Evolutionary conservation across 2,329 filamentous ascomycete species (phyloP), one percentile per base, ranked within the genome.

Genomic region (Penicillium hesseltinei): DNA sequence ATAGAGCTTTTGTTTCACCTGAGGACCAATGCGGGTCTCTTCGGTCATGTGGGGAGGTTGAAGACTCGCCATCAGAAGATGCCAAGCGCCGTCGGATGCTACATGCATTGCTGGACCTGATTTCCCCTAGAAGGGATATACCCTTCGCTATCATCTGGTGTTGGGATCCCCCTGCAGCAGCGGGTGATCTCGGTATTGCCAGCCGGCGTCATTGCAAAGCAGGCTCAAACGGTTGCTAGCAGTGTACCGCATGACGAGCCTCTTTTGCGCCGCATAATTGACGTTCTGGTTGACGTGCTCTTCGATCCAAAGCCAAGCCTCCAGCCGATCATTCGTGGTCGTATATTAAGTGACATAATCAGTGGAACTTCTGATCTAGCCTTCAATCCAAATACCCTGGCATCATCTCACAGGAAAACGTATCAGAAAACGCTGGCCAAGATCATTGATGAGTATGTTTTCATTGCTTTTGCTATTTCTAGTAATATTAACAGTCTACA

Each of bases 81-180:
- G 74, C 75, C n/a, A 77, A 70, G 55, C 67, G 74, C 31, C 73
- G 75, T 33, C 70, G 75, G 27, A 59, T 70, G 15, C 62, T 78
- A 4, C 71, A 78, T 68, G 73, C 74, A 5, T 62, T 79, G 7
- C 62, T 78, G 44, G 77, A 79, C 53, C 60, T 79, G 48, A 69
- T 78, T 39, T 77, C 77, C 3, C 3, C 57, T 78, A 7, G 77
- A 79, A 57, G 77, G 77, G 5, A 74, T 79, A 25, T 78, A 78
- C 60, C 77, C 77, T 6, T 77, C 69, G 6, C 66, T 78, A 17
- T 77, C 76, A 15, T 59, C 65, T 21, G 76, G 76, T 21, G 75
- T 77, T 42, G 76, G 76, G 1, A 75, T 79, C 45, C 77, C 77
- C 11, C 63, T 78, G 13, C 75, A 78, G 59, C 70, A 76, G 55